Evolutionary conservation across 257 asterid genomes (phyloP), one percentile per base, ranked within the genome.

Genomic region (Gentiana macrophylla): DNA sequence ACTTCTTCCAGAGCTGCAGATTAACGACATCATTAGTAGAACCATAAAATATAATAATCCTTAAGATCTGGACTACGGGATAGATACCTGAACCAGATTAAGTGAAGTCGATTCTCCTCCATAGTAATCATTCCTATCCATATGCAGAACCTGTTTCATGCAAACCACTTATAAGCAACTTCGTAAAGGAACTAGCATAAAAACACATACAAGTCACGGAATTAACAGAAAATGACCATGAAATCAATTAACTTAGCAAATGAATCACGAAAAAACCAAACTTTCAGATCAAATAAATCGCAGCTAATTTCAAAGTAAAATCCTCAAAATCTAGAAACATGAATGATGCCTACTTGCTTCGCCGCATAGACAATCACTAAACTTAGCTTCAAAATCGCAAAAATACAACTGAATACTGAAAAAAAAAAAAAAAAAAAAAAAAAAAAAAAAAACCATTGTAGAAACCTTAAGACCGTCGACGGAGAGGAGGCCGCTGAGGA

Each of bases 1-100:
- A 83, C 72, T 89, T 78, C 82, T 86, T 86, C 92, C 89, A 85
- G 10, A 85, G 65, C 95, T 74, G 71, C 10, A 55, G 46, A 52
- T 15, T 32, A 32, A 59, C 24, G 32, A 55, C 9, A 3, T 41
- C 46, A 41, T 41, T 41, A 41, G 5, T 5, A 41, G 46, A 37
- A 56, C 10, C 37, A 56, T 6, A 51, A 61, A 48, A 38, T 33
- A 37, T 49, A 35, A 9, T 55, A 32, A 55, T 55, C 12, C 12
- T 49, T 44, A 3, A 49, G 53, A 4, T 15, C 24, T 15, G 24
- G 24, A 15, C 24, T 15, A 15, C 24, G 24, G 24, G 24, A 15
- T 37, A 52, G 6, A 52, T 15, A 70, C 76, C 76, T 70, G 76
- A 70, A 70, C 61, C 51, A 70, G 76, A 54, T 65, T 70, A 32